Evolutionary conservation across 2,329 filamentous ascomycete species (phyloP), one percentile per base, ranked within the genome.

Genomic region (Colletotrichum lentis): DNA sequence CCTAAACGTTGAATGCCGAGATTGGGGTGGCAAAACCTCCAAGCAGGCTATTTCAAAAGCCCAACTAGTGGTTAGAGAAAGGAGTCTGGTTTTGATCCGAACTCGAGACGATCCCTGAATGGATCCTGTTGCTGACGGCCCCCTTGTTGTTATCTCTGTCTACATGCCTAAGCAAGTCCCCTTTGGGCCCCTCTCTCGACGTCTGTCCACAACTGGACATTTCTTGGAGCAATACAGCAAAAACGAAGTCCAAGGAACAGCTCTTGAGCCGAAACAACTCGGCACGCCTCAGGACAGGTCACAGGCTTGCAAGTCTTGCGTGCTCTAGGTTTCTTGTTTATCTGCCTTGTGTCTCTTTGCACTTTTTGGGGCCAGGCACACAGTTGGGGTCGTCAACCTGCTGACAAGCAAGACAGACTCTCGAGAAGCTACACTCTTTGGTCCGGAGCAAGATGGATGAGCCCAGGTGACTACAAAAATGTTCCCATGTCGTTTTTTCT

Each of bases 361-460:
- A n/a, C 22, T 64, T 14, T 35, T 41, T 1, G 47, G 53, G 8
- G 20, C 47, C 16, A 59, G 64, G 64, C 27, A 39, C 1, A 41
- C 39, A 31, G 47, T 31, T 67, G 64, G 64, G 35, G 41, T 16
- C 39, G n/a, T 39, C 39, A 52, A 6, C 39, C 27, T 1, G 4
- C 44, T 1, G 18, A 31, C n/a, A 64, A 44, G 22, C 46, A 44
- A 20, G 61, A 53, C 27, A 53, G 31, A 12, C 47, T 67, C 22
- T 43, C 37, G n/a, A 54, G 64, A 49, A 37, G 58, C 18, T 64
- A 67, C 31, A 53, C 35, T 24, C 37, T 67, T 16, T 47, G 54
- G 47, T 31, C 53, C 1, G 64, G 64, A 53, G 60, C 63, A 10
- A 50, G 64, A 54, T 64, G 64, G 64, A 67, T 67, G 64, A 64